phyloP scores from a whole-genome alignment of 192 early-diverging fungal species.

The Rhizophagus prolifer region DNA sequence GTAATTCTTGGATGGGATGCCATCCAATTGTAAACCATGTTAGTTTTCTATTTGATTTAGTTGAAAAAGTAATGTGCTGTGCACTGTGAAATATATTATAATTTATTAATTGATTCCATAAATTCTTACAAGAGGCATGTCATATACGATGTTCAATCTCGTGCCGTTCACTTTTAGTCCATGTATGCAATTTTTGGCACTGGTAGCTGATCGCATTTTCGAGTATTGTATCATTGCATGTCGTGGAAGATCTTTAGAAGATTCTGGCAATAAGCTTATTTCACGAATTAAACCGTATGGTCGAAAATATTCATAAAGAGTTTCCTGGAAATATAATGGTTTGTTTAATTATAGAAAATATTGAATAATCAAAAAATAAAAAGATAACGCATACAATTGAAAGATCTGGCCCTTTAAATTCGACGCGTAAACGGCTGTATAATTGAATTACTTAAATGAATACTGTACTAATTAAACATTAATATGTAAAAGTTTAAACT shows the following conservation, averaged over 20 bases:
- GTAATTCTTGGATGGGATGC: conserved; percentile 68
- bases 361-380: background rate
- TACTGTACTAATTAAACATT: background rate
- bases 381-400: conserved; percentile 37
- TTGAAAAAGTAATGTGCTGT: conserved; percentile 15
- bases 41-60: conserved; percentile 42
- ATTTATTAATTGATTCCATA: conserved; percentile 8
- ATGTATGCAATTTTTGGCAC: conserved; percentile 90
- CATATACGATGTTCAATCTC: conserved; percentile 59
- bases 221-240: conserved; percentile 81
- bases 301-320: conserved; percentile 72
- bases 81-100: conserved; percentile 13
- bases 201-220: conserved; percentile 78
- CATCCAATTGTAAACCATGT: conserved; percentile 63
- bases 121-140: conserved; percentile 46
- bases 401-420: conserved; percentile 76
- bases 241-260: conserved; percentile 73
- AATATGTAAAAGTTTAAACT: background rate
- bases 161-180: conserved; percentile 83
- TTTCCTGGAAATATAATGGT: conserved; percentile 41
- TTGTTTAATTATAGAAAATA: background rate
- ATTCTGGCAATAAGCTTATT: conserved; percentile 59
- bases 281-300: conserved; percentile 81
- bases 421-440: conserved; percentile 58
- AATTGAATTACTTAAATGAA: conserved; percentile 37